Evolutionary conservation across 2,329 filamentous ascomycete species (phyloP), one percentile per base, ranked within the genome.

Genomic region (Aspergillus niger): DNA sequence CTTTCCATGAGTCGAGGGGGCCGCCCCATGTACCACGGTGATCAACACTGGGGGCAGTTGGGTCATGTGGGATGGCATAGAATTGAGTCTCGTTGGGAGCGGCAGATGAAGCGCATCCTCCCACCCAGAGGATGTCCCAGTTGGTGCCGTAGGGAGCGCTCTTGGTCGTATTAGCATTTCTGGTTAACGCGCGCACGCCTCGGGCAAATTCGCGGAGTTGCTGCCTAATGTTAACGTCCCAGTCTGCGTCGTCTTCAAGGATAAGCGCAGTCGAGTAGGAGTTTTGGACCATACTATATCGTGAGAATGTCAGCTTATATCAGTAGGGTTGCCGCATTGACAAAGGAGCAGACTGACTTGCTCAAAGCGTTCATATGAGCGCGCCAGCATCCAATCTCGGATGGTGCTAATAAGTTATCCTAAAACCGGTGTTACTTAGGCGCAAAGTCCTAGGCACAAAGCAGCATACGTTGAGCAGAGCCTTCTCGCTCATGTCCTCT

Each of bases 201-300:
- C 68, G 62, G 3, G 74, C 74, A 26, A 76, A 76, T 38, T 72
- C 72, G 8, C 73, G 73, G 15, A 86, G 76, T 65, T 86, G 84
- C 0, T 71, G 55, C 32, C 81, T 81, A 24, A 86, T 69, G 0
- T 77, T 73, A 11, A 85, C 70, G 58, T 86, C 84, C 84, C 84
- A 86, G 71, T 86, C 84, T 20, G 80, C 77, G 58, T 86, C 84
- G 65, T 86, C 84, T 66, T 86, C 84, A 26, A 86, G 68, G 28
- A 86, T 81, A 2, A 86, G 71, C 0, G 81, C 83, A 1, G 80
- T 81, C 1, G 75, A 72, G 2, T 83, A 64, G 43, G 79, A 77
- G 10, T 78, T 70, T n/a, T 78, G 72, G 11, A 85, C 75, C 11
- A 85, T 72, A 22, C 75, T 76, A 20, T 20, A 44, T 39, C 10